Conservation (phyloP, 805 yeast species). For the Danielia reshetovae region DNA sequence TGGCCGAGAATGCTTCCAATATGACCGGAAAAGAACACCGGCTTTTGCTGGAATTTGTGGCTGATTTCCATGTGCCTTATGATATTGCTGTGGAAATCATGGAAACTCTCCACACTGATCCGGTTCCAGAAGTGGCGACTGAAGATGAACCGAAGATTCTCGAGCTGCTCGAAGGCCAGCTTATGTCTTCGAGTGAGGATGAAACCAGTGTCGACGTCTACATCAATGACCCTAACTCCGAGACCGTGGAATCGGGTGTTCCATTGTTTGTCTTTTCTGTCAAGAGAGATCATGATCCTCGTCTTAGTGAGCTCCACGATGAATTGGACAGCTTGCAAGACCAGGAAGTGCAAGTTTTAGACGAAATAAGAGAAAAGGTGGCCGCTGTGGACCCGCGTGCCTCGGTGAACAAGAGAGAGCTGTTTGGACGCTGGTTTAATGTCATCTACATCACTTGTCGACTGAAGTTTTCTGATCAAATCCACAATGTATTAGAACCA, state of each 20-base stretch:
- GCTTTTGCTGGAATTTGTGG: conserved; percentile 18
- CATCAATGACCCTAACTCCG: not conserved
- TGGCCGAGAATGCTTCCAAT: conserved; percentile 16
- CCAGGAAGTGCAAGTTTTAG: conserved; percentile 24
- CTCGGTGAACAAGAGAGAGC: conserved; percentile 23
- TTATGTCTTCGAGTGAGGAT: not conserved
- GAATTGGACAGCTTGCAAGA: conserved; percentile 22
- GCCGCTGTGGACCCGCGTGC: conserved; percentile 27
- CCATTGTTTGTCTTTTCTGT: conserved; percentile 23
- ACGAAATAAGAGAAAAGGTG: conserved; percentile 17
- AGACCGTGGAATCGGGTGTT: not conserved
- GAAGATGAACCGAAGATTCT: not conserved
- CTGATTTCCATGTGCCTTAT: conserved; percentile 34
- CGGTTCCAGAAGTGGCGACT: conserved; percentile 16
- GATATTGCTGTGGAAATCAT: conserved; percentile 41
- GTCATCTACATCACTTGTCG: conserved; percentile 48
- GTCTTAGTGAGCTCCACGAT: conserved; percentile 31
- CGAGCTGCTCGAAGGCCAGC: not conserved
- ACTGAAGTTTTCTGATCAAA: conserved; percentile 23
- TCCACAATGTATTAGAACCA: conserved; percentile 13
- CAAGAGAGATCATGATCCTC: conserved; percentile 29
- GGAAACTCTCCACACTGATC: conserved; percentile 24
- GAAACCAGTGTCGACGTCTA: not conserved
- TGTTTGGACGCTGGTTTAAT: conserved; percentile 30
- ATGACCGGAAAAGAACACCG: conserved; percentile 18